Base-by-base conservation (phyloP, 805 yeast genomes). In the Jamesozyma hellenica region DNA sequence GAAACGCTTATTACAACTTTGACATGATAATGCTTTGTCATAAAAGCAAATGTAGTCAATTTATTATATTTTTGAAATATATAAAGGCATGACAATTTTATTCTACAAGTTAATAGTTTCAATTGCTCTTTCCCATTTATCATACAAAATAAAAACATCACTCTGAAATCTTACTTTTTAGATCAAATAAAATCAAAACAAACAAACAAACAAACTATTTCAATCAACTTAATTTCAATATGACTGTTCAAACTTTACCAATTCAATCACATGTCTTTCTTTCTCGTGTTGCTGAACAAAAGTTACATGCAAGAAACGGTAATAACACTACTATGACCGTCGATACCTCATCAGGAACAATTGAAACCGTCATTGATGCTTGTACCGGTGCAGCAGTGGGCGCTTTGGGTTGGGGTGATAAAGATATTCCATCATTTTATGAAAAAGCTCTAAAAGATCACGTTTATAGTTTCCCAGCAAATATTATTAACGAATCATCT, bases 381-480 rank as follows among this genome's bases (percentile, higher is more conserved):
- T 55, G 59, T 47, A 67, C 72, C n/a, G 75, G 75, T 45, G 76
- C 75, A n/a, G 75, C 76, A 14, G 76, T 71, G 28, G 70, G 68
- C 17, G 64, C 72, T 4, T 48, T 70, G 13, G 75, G 75, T 21
- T 69, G 69, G 50, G 60, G 60, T 36, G 71, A 68, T 44, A 55
- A 55, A 30, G 61, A 56, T 12, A 52, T 52, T 12, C 38, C 36
- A 11, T 67, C 63, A 27, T 61, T 69, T 38, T 51, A 63, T 28
- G 53, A 54, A 13, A 69, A 66, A 13, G 68, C 67, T 19, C 63
- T 67, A 9, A 50, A 52, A 36, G 55, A 53, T 18, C 56, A 63
- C 13, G 59, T 62, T 12, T 70, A 67, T 51, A 56, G 70, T 12
- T 68, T 62, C 45, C 63, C 65, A 17, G 40, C 50, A 10, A 38